Base-by-base conservation (phyloP, 2,329 filamentous ascomycete genomes). In the Hypoxylon sp. region DNA sequence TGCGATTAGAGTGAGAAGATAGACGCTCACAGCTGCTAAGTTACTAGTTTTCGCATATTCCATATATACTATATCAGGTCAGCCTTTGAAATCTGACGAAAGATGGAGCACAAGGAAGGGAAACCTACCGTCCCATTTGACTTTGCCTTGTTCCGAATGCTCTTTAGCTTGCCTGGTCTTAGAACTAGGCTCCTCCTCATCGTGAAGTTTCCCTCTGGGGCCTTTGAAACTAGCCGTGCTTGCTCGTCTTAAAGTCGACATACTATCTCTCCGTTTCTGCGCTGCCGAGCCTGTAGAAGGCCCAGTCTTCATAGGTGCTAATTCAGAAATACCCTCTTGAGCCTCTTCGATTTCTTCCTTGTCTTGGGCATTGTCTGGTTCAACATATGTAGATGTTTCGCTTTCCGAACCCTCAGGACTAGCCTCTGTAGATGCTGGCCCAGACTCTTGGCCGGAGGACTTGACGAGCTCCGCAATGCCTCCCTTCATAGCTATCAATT, bases 11-110 rank as follows among this genome's bases (percentile, higher is more conserved):
- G 93, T 89, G 47, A 91, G 50, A 14, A 97, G 76, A 80, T 98
- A 99, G 72, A 98, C 85, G 14, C 81, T 80, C 8, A 99, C 96
- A 11, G 96, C 97, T 63, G 88, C 83, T 14, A 98, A 81, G 79
- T 98, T 98, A 84, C 93, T 98, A 65, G 94, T 94, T 82, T 94
- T 97, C 63, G 96, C 97, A 76, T 99, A 99, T 81, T 98, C 94
- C 17, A 86, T 84, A 78, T 99, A 99, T 29, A 99, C 95, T 74
- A 77, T 57, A 11, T 11, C 31, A 31, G 57, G 50, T 73, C 53
- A 74, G 68, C 52, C 57, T 59, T 52, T 3, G 13, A 13, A 37
- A 33, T n/a, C 6, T 8, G 10, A 59, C 5, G 6, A 14, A 11
- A 31, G 24, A 13, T 31, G 17, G 19, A 13, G 5, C 19, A 37